These are phyloP conservation scores for Microbotryum violaceum DNA, from an alignment of 1,284 basidiomycete genomes.

Conservation along the genomic window DNA sequence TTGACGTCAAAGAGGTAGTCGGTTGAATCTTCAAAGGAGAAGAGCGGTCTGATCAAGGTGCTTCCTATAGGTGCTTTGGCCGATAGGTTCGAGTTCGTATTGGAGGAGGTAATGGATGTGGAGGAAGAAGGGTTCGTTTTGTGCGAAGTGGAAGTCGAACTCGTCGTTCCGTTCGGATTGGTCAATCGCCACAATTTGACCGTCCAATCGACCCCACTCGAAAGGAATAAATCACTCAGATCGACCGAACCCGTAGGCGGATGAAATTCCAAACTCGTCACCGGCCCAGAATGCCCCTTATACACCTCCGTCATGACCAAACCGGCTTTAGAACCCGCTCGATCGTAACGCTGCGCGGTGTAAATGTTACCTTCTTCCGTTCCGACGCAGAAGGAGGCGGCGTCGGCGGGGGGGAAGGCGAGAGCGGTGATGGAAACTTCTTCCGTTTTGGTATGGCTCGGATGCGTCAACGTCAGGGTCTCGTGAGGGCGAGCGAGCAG, in stretches of 20 bases:
- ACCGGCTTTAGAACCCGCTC: conserved; percentile 91
- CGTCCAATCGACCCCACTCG: conserved; percentile 88
- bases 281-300: conserved; percentile 81
- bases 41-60: conserved; percentile 56
- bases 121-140: background rate
- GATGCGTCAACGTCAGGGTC: conserved; percentile 76
- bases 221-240: conserved; percentile 90
- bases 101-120: conserved; percentile 20
- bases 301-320: conserved; percentile 86
- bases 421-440: conserved; percentile 90
- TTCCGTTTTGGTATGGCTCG: conserved; percentile 82
- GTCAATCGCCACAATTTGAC: conserved; percentile 69
- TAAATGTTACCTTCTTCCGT: conserved; percentile 97
- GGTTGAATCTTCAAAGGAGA: conserved; percentile 90
- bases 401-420: conserved; percentile 90
- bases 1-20: conserved; percentile 99
- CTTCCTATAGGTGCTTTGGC: conserved; percentile 38
- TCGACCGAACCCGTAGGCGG: conserved; percentile 79
- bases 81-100: conserved; percentile 47
- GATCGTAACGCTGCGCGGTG: conserved; percentile 89
- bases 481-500: conserved; percentile 98
- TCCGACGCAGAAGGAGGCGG: conserved; percentile 89
- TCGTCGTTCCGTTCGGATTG: background rate
- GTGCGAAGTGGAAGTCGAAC: background rate
- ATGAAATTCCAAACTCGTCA: conserved; percentile 91